Evolutionary conservation across 2,329 filamentous ascomycete genomes (phyloP), one percentile per base, ranked within the genome.

Genomic region (Aureobasidium namibiae): DNA sequence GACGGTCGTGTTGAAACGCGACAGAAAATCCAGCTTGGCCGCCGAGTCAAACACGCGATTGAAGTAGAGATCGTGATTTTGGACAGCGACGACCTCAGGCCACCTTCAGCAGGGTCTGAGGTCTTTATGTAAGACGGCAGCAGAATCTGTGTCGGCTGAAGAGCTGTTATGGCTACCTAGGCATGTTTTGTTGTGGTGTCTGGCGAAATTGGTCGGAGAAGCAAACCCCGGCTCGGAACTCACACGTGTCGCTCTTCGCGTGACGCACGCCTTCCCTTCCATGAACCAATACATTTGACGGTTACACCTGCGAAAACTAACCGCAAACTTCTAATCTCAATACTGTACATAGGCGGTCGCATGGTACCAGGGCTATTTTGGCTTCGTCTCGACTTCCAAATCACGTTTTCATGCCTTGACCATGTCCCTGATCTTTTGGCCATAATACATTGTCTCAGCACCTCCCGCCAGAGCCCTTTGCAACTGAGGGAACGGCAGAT

Each of bases 371-470:
- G 18, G 36, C n/a, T 39, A 18, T n/a, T n/a, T 18, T 39, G n/a
- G 36, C 36, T 18, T 38, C 13, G 13, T 23, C 39, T 44, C 23
- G 16, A 44, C 41, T 45, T 8, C 42, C 16, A n/a, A 14, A 31
- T 46, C 4, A 6, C 11, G 13, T 16, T 6, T 45, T 21, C 21
- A 48, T 48, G 45, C 53, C 23, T 21, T 61, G 44, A 14, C 36
- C 54, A 48, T 56, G 45, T 34, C 53, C 10, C 53, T 53, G 10
- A 61, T 48, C 16, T 31, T 42, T 33, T 58, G 49, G n/a, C 48
- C 6, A 18, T 52, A 52, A 18, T 26, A 29, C 14, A 11, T 16
- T 4, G 48, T 52, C 48, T 52, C 48, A 18, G 48, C 48, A 18
- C 48, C 48, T 29, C 48, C 48, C 5, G 34, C 48, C 14, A 52